Percentiles rank a stretch among this genome's conserved stretches.
These are phyloP conservation scores for Gossypium arboreum DNA, from an alignment of 345 rosid species.

Conservation along the genomic window DNA sequence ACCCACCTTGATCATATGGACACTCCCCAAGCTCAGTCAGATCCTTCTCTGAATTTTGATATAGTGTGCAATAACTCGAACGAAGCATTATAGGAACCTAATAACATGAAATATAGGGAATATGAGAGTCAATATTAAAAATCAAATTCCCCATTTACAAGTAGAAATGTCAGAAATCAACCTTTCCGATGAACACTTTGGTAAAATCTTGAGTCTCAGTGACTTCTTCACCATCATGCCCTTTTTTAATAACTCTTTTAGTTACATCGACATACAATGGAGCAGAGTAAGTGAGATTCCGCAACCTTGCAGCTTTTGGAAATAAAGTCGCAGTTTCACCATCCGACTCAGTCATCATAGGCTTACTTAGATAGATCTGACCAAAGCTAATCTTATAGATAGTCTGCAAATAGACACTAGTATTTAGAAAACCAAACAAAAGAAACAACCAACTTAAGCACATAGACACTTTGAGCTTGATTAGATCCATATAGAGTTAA, in stretches of 20 bases:
- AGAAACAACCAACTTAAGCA: neutral
- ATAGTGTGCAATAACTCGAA: slow-evolving; percentile 84
- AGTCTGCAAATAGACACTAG: slow-evolving; percentile 53
- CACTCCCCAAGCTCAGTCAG: slow-evolving; percentile 98
- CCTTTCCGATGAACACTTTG: slow-evolving; percentile 97
- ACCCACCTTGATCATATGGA: slow-evolving; percentile 98
- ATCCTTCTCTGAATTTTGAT: slow-evolving; percentile 93
- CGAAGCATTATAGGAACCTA: slow-evolving; percentile 99
- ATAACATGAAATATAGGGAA: slow-evolving; percentile 6
- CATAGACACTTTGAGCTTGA: too few relatives aligned
- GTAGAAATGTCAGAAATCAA: slow-evolving; percentile 19
- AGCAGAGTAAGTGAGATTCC: slow-evolving; percentile 92
- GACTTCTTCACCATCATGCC: slow-evolving; percentile 98
- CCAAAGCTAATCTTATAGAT: slow-evolving; percentile 92
- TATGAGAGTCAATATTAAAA: slow-evolving; percentile 2
- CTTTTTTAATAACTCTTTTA: slow-evolving; percentile 90
- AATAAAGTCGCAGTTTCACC: slow-evolving; percentile 96
- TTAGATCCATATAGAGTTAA: neutral
- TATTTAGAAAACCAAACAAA: slow-evolving; percentile 18
- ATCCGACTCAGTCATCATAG: slow-evolving; percentile 99
- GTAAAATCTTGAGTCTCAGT: slow-evolving; percentile 89
- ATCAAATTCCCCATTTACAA: neutral
- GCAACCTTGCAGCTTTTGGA: slow-evolving; percentile 96
- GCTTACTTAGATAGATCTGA: slow-evolving; percentile 96
- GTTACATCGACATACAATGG: slow-evolving; percentile 93